Evolutionary conservation across 306 rosid genomes (phyloP).

Genomic region (Astragalus glycyphyllos): DNA sequence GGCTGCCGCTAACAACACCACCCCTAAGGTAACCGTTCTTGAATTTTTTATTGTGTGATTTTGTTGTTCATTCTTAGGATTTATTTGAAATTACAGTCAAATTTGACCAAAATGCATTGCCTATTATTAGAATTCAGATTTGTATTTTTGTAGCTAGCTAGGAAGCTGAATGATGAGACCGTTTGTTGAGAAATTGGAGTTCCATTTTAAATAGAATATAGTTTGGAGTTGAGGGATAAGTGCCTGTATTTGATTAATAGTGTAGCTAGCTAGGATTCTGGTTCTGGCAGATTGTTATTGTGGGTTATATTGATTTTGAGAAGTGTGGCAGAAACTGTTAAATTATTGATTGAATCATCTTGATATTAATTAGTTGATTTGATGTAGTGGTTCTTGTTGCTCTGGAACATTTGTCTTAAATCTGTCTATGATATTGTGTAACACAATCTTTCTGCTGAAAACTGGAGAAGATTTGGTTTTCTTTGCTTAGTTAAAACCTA

Average conservation of each 20-base stretch:
- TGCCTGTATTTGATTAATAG: slow-evolving; percentile 4
- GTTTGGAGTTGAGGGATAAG: neutral
- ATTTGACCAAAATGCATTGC: neutral
- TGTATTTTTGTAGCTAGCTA: neutral
- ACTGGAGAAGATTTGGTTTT: slow-evolving; percentile 3
- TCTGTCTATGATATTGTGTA: neutral
- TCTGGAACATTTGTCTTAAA: neutral
- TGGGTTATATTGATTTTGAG: slow-evolving; percentile 2
- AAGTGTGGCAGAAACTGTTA: slow-evolving; percentile 8
- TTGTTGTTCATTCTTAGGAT: neutral
- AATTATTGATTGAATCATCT: slow-evolving; percentile 13
- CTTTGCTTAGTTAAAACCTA: neutral
- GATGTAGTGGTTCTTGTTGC: slow-evolving; percentile 4
- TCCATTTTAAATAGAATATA: neutral
- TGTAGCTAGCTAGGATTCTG: slow-evolving; percentile 9
- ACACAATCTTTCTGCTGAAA: slow-evolving; percentile 13
- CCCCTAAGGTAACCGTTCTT: slow-evolving; percentile 42
- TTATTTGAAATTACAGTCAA: neutral
- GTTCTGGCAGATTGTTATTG: slow-evolving; percentile 30
- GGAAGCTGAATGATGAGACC: slow-evolving; percentile 9
- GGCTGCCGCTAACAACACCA: slow-evolving; percentile 51
- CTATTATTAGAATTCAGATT: neutral
- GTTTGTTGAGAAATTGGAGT: slow-evolving; percentile 23
- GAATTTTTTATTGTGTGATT: neutral
- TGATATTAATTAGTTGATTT: slow-evolving; percentile 17